Evolutionary conservation across 2,329 filamentous ascomycete species (phyloP), one percentile per base, ranked within the genome.

Genomic region (Setomelanomma holmii): DNA sequence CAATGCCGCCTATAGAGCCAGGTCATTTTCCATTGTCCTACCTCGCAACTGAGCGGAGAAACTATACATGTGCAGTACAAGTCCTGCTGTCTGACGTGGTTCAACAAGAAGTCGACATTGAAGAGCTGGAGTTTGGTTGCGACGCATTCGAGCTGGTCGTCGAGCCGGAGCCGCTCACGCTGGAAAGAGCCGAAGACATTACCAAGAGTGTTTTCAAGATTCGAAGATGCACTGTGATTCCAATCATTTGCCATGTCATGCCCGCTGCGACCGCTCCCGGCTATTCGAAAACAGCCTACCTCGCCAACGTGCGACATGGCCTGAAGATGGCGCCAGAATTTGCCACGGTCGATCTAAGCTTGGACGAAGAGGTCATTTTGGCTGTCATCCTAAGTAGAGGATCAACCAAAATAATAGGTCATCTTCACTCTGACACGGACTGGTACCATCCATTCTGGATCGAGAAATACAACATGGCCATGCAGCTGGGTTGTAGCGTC

Each of bases 51-150:
- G 84, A 89, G 59, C 76, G 82, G 21, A 80, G 86, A 6, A 79
- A 77, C 4, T 89, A 86, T 61, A 91, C 89, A 0, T 88, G 89
- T 62, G 86, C 88, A 4, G 77, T 89, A 0, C 84, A 84, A 2
- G 77, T 90, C 0, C 80, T 83, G 2, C 74, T 89, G 2, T 84
- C 84, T 0, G 80, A 81, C n/a, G 72, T 91, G 1, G 68, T 86
- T 1, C 70, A 78, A 1, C 75, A 77, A 11, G 73, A 80, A 1
- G 63, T 87, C n/a, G 84, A 89, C 47, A 81, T 89, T 19, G 85
- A 88, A 60, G 83, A 87, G 22, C 72, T 88, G 19, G 86, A 88
- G 51, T 83, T 82, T 11, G 86, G 85, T 4, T 83, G 82, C 7
- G 88, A 90, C 67, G 86, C 86, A 5, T 82, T 89, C 20, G 86